These are phyloP conservation scores for Mucor mucedo DNA, from an alignment of 371 early-diverging fungal species.

Conservation along the genomic window DNA sequence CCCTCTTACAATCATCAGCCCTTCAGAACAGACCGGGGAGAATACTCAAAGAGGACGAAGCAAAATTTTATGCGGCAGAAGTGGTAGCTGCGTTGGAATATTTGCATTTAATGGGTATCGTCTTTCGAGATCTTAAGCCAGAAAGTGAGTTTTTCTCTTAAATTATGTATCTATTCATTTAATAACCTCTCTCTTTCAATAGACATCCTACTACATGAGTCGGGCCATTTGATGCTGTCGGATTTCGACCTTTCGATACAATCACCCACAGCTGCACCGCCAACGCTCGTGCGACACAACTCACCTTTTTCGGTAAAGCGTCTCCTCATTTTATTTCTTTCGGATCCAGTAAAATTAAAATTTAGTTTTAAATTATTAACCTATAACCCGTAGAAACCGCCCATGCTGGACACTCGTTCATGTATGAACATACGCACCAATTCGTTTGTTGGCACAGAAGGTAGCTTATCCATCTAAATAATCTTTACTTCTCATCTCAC, in stretches of 20 bases:
- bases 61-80: conserved; percentile 88
- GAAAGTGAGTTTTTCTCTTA: conserved; percentile 81
- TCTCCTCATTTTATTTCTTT: conserved; percentile 6
- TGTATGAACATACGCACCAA: conserved; percentile 87
- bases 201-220: conserved; percentile 82
- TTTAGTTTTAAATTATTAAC: too few species aligned
- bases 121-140: conserved; percentile 90
- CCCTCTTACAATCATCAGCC: not conserved
- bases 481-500: too few species aligned
- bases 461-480: conserved; percentile 19
- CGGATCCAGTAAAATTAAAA: not conserved
- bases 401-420: conserved; percentile 78
- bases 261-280: conserved; percentile 80
- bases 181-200: conserved; percentile 37
- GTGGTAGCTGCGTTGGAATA: conserved; percentile 87
- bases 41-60: conserved; percentile 77
- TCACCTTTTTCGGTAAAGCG: conserved; percentile 55
- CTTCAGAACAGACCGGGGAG: conserved; percentile 73
- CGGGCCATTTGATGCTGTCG: conserved; percentile 86
- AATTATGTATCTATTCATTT: conserved; percentile 11
- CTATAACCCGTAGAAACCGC: conserved; percentile 27
- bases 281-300: conserved; percentile 72
- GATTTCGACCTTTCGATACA: conserved; percentile 96
- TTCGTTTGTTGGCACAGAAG: conserved; percentile 94
- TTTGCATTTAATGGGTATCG: conserved; percentile 85